Base-by-base conservation (phyloP, 768 basidiomycete species). In the Phallus indusiatus region DNA sequence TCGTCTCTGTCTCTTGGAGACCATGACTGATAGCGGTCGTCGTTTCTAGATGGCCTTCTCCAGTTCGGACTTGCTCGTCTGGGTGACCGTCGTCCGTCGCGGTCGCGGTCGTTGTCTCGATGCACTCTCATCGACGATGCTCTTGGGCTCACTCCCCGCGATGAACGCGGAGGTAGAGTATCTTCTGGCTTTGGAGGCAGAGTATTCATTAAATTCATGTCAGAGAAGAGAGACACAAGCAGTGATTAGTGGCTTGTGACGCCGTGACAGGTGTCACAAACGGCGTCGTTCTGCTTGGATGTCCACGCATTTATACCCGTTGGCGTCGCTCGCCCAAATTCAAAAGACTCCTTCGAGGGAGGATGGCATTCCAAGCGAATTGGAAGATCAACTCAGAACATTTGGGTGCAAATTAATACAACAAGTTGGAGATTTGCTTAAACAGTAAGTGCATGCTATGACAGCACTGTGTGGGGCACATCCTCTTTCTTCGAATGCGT, bases 381-480 rank as follows among this genome's bases (percentile, higher is more conserved):
- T 96, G 14, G 95, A 99, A 69, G 84, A 89, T 59, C 94, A 96
- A 64, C 78, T 99, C 36, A 77, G 94, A 50, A 86, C 88, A 0
- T 91, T 86, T 65, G 96, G 94, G 1, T 95, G 93, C 71, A 91
- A 94, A 74, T 77, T 98, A 61, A 93, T 99, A 20, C 91, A 97
- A 67, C 86, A 96, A 73, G 93, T 94, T 3, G 96, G 96, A 35
- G 80, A 93, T 48, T 78, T 98, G 58, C 77, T 97, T 64, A 85
- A 87, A 69, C 88, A 95, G 95, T 96, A 67, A 66, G 86, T 71
- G 36, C 36, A 6, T 24, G 12, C 37, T 21, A 34, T 14, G 47
- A 14, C 34, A 7, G 5, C 36, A 5, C 1, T 16, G 0, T 7
- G 6, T 22, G 12, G 52, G 8, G 17, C 14, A 7, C 22, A 34